Percentiles rank a stretch among this genome's conserved stretches.
Evolutionary conservation across 768 basidiomycete species (phyloP).

Genomic region (Pleurotus pulmonarius): DNA sequence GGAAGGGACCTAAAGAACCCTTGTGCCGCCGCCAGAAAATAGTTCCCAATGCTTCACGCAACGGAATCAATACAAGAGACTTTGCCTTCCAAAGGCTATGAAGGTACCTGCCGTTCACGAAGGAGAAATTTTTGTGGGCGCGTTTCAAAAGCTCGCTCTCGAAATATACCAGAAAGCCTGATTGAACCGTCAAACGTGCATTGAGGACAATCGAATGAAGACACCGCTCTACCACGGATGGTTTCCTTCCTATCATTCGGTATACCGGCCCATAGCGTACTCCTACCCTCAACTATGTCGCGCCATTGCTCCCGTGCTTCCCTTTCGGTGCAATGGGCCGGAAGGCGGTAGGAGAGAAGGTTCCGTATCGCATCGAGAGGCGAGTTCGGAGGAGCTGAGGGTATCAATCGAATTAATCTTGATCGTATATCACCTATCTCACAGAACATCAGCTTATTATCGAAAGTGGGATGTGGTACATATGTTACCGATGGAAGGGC

Average conservation of each 20-base stretch:
- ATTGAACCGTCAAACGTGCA: not conserved
- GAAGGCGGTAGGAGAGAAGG: constrained; percentile 78
- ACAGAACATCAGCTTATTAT: not conserved
- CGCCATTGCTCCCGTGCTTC: constrained; percentile 90
- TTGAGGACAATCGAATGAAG: not conserved
- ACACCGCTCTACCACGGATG: constrained; percentile 66
- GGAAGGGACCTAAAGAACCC: constrained; percentile 90
- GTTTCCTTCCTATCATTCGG: constrained; percentile 89
- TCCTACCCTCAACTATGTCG: constrained; percentile 86
- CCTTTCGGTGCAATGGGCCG: constrained; percentile 60
- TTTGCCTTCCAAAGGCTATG: not conserved
- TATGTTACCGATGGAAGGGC: constrained; percentile 71
- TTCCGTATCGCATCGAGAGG: constrained; percentile 70
- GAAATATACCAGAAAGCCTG: constrained; percentile 91
- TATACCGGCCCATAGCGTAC: constrained; percentile 78
- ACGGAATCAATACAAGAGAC: constrained; percentile 1
- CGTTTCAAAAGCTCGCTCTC: constrained; percentile 84
- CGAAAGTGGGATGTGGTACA: constrained; percentile 8
- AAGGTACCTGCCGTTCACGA: constrained; percentile 77
- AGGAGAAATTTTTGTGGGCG: constrained; percentile 93
- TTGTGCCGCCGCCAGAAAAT: constrained; percentile 85
- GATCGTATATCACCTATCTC: constrained; percentile 81
- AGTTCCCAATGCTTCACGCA: constrained; percentile 72
- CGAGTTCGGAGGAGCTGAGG: constrained; percentile 51
- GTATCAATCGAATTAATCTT: constrained; percentile 84